Base-by-base conservation (phyloP, 1,284 basidiomycete species). In the Hemileia vastatrix region DNA sequence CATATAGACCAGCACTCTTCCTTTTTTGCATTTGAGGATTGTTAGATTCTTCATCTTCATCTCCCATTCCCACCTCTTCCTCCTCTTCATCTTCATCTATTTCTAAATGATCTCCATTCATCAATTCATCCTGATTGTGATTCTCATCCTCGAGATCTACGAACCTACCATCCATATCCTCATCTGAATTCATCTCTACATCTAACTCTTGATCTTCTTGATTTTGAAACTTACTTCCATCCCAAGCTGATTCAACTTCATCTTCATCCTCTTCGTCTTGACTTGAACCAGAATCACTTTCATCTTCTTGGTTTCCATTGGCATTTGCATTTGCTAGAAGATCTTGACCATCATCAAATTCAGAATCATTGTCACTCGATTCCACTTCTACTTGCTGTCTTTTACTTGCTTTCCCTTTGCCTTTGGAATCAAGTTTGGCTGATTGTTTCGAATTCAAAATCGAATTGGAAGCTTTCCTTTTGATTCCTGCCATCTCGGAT, bases 41-140 rank as follows among this genome's bases (percentile, higher is more conserved):
- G 66, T 66, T 57, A 65, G 65, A 57, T 80, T 81, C 56, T 79
- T 79, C 4, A 73, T 73, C 18, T 65, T 68, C 8, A 67, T 68
- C 51, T 36, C 67, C 62, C 13, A 58, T 70, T 67, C 73, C 5
- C 13, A 49, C 24, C 33, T 70, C 70, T 0, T 70, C 70, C 8
- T 62, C 65, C n/a, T 54, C 58, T 19, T 54, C 65, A 45, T 21
- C 58, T 2, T 50, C 31, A 33, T 49, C 53, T 21, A 18, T 31
- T 19, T 62, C 33, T 31, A 27, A 63, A 44, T 68, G 67, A 54
- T 68, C 67, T 15, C 64, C 59, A 13, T 68, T 67, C 57, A 68
- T 54, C n/a, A n/a, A n/a, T n/a, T n/a, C n/a, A 8, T 70, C 66
- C 2, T 67, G 67, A 27, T 68, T 65, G 23, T 68, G 66, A 18